A percentile compares a stretch with the other conserved stretches of the same genome.
Evolutionary conservation across 139 green algal genomes (phyloP).

Genomic region (Desmodesmus armatus): DNA sequence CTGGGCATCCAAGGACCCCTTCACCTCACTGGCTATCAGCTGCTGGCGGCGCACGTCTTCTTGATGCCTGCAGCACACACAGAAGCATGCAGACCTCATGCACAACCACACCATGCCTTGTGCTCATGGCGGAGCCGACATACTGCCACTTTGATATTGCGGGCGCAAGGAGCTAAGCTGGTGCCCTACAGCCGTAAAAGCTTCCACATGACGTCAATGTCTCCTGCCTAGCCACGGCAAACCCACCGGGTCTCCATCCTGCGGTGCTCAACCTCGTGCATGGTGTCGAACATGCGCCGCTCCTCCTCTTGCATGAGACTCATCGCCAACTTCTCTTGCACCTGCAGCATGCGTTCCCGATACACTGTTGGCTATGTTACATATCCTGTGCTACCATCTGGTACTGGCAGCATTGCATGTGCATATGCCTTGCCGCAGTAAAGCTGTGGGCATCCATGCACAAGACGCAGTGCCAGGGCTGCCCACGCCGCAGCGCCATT

Average conservation of each 20-base stretch:
- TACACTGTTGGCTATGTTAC: no score
- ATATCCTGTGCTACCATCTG: background rate
- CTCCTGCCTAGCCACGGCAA: no score
- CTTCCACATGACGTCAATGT: no score
- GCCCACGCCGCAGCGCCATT: no score
- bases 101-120: background rate
- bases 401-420: background rate
- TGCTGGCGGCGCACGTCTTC: slow-evolving; percentile 57
- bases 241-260: slow-evolving; percentile 62
- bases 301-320: slow-evolving; percentile 65
- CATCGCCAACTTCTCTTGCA: slow-evolving; percentile 62
- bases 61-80: slow-evolving; percentile 33
- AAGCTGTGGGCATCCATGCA: no score
- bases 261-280: slow-evolving; percentile 63
- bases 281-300: slow-evolving; percentile 64
- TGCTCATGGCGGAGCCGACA: no score
- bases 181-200: no score
- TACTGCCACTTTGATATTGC: no score
- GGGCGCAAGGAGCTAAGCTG: no score
- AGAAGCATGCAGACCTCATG: background rate
- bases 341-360: no score
- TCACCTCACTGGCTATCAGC: slow-evolving; percentile 46
- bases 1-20: slow-evolving; percentile 62
- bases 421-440: no score
- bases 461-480: no score